Conservation (phyloP, 495 filamentous ascomycete genomes). For the Podospora pseudopauciseta region DNA sequence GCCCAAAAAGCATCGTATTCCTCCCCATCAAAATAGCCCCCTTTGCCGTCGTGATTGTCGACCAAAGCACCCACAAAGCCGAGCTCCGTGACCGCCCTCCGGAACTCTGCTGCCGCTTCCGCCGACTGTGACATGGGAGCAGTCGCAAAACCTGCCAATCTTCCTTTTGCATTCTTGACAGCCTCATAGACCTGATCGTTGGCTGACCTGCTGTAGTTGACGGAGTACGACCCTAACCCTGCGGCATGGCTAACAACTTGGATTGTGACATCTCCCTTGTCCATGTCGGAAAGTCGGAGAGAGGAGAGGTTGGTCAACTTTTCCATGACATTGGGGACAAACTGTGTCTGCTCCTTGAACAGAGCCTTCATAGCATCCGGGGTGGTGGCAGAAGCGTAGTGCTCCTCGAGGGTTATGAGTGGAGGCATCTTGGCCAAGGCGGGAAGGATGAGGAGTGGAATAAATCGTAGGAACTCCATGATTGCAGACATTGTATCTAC, state of each 20-base stretch:
- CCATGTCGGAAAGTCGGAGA: conserved; percentile 50
- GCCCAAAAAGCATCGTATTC: conserved; percentile 47
- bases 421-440: conserved; percentile 16
- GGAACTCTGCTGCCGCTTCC: conserved; percentile 47
- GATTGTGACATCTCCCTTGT: conserved; percentile 46
- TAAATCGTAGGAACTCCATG: neutral
- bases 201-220: conserved; percentile 34
- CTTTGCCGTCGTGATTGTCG: conserved; percentile 47
- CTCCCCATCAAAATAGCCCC: conserved; percentile 45
- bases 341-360: conserved; percentile 34
- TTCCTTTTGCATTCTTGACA: conserved; percentile 21
- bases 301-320: conserved; percentile 40
- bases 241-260: conserved; percentile 57
- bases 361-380: conserved; percentile 16
- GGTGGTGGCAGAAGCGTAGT: conserved; percentile 47
- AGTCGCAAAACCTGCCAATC: conserved; percentile 52
- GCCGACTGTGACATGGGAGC: conserved; percentile 48
- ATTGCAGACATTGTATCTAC: neutral
- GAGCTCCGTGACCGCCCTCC: conserved; percentile 42
- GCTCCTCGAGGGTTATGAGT: conserved; percentile 60
- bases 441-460: neutral
- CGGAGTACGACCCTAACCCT: conserved; percentile 30
- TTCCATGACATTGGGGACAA: conserved; percentile 21
- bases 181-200: conserved; percentile 54
- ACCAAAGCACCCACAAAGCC: conserved; percentile 57